Evolutionary conservation across 176 grass and related monocot species (phyloP).

Genomic region (Guadua angustifolia): DNA sequence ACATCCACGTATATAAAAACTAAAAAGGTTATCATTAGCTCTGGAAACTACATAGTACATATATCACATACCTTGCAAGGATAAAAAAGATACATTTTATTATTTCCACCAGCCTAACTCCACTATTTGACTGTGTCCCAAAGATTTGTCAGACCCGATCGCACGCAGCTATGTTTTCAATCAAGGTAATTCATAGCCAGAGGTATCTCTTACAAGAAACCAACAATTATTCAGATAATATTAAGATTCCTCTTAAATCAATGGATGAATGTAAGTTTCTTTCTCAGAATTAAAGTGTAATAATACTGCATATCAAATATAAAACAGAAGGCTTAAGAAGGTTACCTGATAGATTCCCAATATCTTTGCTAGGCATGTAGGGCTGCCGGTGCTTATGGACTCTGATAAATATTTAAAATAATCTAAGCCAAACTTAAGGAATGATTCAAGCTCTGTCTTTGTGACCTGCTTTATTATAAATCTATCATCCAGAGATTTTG

Average conservation of each 20-base stretch:
- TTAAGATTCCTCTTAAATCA: constrained; percentile 13
- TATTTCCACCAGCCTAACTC: constrained; percentile 4
- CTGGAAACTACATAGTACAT: background rate
- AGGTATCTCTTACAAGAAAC: constrained; percentile 1
- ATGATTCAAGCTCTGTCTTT: constrained; percentile 98
- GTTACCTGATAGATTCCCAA: constrained; percentile 98
- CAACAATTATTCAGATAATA: constrained; percentile 1
- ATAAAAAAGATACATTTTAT: background rate
- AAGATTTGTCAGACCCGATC: constrained; percentile 23
- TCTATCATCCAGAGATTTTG: constrained; percentile 97
- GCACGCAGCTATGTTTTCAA: background rate
- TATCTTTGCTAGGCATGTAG: constrained; percentile 95
- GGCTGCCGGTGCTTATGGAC: constrained; percentile 85
- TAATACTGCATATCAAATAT: constrained; percentile 12
- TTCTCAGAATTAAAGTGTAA: constrained; percentile 28
- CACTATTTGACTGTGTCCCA: background rate
- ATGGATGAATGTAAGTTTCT: constrained; percentile 26
- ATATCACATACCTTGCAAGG: constrained; percentile 3
- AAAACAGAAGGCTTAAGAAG: constrained; percentile 23
- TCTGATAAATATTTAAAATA: constrained; percentile 97
- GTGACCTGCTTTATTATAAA: constrained; percentile 99
- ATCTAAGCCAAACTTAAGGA: constrained; percentile 85
- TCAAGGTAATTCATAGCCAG: background rate
- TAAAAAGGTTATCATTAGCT: background rate
- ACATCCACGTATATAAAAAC: background rate